Base-by-base conservation (phyloP, 164 flowering plant genomes). In the Tetrastigma voinierianum region DNA sequence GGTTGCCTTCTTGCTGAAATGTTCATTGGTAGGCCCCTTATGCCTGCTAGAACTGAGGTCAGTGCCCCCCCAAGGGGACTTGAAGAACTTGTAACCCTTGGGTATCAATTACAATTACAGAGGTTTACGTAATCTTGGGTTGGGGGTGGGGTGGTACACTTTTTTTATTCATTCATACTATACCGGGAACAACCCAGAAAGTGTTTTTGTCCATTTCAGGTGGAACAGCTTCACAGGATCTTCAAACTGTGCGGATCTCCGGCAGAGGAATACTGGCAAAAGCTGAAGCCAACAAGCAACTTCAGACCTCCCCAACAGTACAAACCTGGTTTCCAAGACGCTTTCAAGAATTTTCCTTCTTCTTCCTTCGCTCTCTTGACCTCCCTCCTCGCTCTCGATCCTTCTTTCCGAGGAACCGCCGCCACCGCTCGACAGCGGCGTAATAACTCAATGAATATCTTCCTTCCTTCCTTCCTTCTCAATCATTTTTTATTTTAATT, bases 41-140 rank as follows among this genome's bases (percentile, higher is more conserved):
- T 90, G 87, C 89, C 89, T 45, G 89, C 92, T 4, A 79, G 86
- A 62, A 86, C 83, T 18, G 90, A 89, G 90, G 95, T 89, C n/a
- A n/a, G n/a, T n/a, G n/a, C n/a, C n/a, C n/a, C n/a, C n/a, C n/a
- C n/a, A n/a, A n/a, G n/a, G n/a, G n/a, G n/a, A n/a, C n/a, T n/a
- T n/a, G n/a, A n/a, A n/a, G n/a, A n/a, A n/a, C n/a, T n/a, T n/a
- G n/a, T n/a, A n/a, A n/a, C n/a, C n/a, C n/a, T n/a, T n/a, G n/a
- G n/a, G n/a, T n/a, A n/a, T n/a, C n/a, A n/a, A n/a, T n/a, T n/a
- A n/a, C n/a, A n/a, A n/a, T n/a, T n/a, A n/a, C n/a, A n/a, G n/a
- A n/a, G n/a, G n/a, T n/a, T n/a, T n/a, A n/a, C n/a, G n/a, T n/a
- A n/a, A n/a, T n/a, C n/a, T n/a, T n/a, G n/a, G n/a, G n/a, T n/a